Percentiles rank a stretch among this genome's conserved stretches.
phyloP scores from a whole-genome alignment of 2,329 filamentous ascomycete species.

The Talaromyces marneffei region DNA sequence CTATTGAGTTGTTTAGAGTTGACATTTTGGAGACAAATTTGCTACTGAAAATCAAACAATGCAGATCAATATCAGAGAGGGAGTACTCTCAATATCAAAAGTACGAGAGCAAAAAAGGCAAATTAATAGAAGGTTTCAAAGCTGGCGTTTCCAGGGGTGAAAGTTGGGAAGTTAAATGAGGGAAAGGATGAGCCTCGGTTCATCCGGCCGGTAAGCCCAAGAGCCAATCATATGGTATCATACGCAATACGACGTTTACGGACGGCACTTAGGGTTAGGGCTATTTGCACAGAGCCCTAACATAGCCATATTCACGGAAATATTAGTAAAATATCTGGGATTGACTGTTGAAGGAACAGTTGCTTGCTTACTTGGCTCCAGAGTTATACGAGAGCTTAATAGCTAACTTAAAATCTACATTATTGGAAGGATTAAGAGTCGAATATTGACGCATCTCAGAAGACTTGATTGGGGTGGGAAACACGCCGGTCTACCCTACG shows the following conservation, averaged over 20 bases:
- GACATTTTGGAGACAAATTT: slow-evolving; percentile 20
- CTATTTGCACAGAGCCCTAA: not conserved
- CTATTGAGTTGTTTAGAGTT: slow-evolving; percentile 19
- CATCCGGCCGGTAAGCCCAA: not conserved
- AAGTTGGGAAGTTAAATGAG: not conserved
- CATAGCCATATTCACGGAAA: too few relatives aligned
- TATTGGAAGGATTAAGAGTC: not conserved
- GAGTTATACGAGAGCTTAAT: not conserved
- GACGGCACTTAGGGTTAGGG: not conserved
- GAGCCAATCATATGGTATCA: not conserved
- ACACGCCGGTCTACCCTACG: not conserved
- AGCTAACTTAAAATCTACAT: not conserved
- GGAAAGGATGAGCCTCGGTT: not conserved
- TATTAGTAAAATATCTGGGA: too few relatives aligned
- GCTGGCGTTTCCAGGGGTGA: not conserved
- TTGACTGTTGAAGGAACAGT: too few relatives aligned
- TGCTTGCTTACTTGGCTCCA: too few relatives aligned
- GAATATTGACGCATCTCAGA: not conserved
- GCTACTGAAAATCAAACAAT: not conserved
- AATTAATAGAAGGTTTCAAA: not conserved
- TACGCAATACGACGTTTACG: not conserved
- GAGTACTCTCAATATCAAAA: not conserved
- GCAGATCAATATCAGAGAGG: not conserved
- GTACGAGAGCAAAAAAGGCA: too few relatives aligned
- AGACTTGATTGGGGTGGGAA: not conserved